A percentile compares a stretch with the other conserved stretches of the same genome.
These are phyloP conservation scores for Sugiyamaella floridensis DNA, from an alignment of 805 yeast genomes.

Conservation along the genomic window DNA sequence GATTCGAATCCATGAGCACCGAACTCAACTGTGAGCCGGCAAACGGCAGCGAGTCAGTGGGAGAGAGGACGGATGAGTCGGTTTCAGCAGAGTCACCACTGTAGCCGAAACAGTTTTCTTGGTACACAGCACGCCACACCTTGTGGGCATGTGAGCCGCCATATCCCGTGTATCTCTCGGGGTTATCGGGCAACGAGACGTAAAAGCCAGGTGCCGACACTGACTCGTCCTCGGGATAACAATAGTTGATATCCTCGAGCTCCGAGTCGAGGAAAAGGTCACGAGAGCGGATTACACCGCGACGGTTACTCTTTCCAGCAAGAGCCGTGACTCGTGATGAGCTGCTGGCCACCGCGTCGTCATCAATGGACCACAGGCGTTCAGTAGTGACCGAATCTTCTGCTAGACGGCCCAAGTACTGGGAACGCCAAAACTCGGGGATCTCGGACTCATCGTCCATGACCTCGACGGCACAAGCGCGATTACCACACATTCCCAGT, in stretches of 20 bases:
- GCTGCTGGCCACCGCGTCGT: constrained; percentile 8
- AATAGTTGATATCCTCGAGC: constrained; percentile 26
- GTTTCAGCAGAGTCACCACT: constrained; percentile 19
- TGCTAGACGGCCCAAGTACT: constrained; percentile 51
- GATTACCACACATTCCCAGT: constrained; percentile 74
- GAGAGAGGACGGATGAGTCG: neutral
- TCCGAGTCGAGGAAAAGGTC: constrained; percentile 5
- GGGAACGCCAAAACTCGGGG: constrained; percentile 69
- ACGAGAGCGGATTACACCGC: neutral
- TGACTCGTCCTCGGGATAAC: constrained; percentile 38
- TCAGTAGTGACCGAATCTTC: constrained; percentile 29
- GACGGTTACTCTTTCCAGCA: neutral
- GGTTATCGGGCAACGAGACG: constrained; percentile 80
- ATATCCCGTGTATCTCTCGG: constrained; percentile 95
- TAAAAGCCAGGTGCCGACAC: constrained; percentile 45
- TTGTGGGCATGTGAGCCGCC: constrained; percentile 87
- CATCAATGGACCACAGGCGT: constrained; percentile 16
- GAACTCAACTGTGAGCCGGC: constrained; percentile 17
- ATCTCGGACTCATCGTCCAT: constrained; percentile 65
- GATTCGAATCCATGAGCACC: constrained; percentile 18
- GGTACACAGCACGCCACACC: constrained; percentile 89
- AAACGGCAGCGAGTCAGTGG: constrained; percentile 1
- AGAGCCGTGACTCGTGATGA: neutral
- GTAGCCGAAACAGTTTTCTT: constrained; percentile 77
- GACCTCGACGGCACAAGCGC: constrained; percentile 85